phyloP scores from a whole-genome alignment of 1,284 basidiomycete genomes.

The Sporisorium scitamineum region DNA sequence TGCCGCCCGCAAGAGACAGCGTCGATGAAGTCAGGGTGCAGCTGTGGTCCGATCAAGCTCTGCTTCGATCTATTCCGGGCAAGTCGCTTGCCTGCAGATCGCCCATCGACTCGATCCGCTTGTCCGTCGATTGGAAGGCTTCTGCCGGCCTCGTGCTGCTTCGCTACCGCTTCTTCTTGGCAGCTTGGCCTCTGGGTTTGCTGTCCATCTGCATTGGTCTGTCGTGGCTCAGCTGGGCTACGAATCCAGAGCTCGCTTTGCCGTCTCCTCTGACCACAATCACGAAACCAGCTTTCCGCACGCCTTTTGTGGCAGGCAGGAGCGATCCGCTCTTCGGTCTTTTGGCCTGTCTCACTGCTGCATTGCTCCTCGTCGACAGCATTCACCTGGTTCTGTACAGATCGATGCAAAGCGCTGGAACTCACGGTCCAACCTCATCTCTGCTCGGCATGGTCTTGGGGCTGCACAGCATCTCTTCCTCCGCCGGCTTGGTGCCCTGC shows the following conservation, averaged over 20 bases:
- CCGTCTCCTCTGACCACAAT: conserved; percentile 30
- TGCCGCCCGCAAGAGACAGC: conserved; percentile 46
- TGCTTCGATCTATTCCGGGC: conserved; percentile 12
- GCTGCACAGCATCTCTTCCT: conserved; percentile 20
- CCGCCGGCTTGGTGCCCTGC: conserved; percentile 26
- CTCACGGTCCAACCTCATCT: conserved; percentile 28
- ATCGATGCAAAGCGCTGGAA: conserved; percentile 5
- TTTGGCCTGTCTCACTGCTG: conserved; percentile 10
- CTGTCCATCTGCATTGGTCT: conserved; percentile 36
- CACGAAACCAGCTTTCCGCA: conserved; percentile 25
- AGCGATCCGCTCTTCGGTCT: conserved; percentile 30
- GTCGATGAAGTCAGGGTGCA: conserved; percentile 42
- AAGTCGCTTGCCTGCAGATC: conserved; percentile 21
- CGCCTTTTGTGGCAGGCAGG: conserved; percentile 14
- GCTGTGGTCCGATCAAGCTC: conserved; percentile 54
- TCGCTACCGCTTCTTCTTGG: conserved; percentile 59
- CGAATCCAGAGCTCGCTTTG: conserved; percentile 12
- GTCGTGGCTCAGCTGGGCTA: conserved; percentile 37
- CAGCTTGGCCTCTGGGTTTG: conserved; percentile 56
- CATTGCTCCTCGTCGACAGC: conserved; percentile 22
- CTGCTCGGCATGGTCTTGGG: conserved; percentile 46
- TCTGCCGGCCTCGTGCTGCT: conserved; percentile 57
- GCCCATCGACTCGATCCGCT: conserved; percentile 40
- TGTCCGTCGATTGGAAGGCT: conserved; percentile 55
- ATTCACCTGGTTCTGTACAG: conserved; percentile 25